phyloP scores from a whole-genome alignment of 2,329 filamentous ascomycete genomes.

The Sporothrix brasiliensis region DNA sequence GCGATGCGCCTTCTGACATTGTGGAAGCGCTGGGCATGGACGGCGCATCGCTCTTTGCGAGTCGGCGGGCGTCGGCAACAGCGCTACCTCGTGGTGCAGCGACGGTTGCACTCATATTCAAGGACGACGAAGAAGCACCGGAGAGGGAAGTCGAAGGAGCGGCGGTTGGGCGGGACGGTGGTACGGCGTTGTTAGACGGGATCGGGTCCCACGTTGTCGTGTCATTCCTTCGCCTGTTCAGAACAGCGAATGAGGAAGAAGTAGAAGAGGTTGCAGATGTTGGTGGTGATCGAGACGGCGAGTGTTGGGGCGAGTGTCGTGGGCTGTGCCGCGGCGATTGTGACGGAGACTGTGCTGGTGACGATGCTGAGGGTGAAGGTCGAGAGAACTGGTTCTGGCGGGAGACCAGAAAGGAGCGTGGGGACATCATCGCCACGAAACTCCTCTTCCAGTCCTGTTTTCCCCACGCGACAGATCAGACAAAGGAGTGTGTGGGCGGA shows the following conservation, averaged over 20 bases:
- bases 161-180: constrained; percentile 18
- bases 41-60: constrained; percentile 10
- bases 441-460: constrained; percentile 2
- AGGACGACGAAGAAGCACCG: constrained; percentile 7
- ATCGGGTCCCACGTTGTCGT: constrained; percentile 17
- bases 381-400: constrained; percentile 40
- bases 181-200: constrained; percentile 18
- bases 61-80: constrained; percentile 23
- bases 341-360: constrained; percentile 30
- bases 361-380: constrained; percentile 34
- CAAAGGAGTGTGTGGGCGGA: neutral
- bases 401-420: constrained; percentile 47
- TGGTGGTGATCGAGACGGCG: constrained; percentile 19
- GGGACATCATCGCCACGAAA: constrained; percentile 44
- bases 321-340: constrained; percentile 18
- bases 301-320: constrained; percentile 24
- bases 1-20: constrained; percentile 9
- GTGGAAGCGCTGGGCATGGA: constrained; percentile 35
- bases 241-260: neutral
- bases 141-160: constrained; percentile 2
- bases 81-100: constrained; percentile 23
- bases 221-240: constrained; percentile 22
- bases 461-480: constrained; percentile 19
- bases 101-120: constrained; percentile 2
- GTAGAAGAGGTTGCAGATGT: neutral